Base-by-base conservation (phyloP, 345 rosid genomes). In the Carallia brachiata region DNA sequence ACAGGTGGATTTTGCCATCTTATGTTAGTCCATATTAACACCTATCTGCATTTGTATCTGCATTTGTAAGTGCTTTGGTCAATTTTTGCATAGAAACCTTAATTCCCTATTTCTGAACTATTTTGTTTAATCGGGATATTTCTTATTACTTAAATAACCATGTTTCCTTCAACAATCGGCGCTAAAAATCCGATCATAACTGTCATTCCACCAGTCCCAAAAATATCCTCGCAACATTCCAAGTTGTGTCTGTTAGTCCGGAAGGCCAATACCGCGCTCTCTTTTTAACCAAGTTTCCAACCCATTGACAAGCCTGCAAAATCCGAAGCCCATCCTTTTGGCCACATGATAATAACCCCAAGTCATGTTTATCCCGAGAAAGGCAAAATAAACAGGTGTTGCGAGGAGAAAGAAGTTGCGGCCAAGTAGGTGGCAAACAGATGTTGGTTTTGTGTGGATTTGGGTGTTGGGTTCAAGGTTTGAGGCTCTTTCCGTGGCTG, bases 401-500 rank as follows among this genome's bases (percentile, higher is more conserved):
- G 53, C 31, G 85, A 56, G 65, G 84, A 66, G 34, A 70, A 39
- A 76, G 68, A 40, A 70, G 72, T 52, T 79, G 77, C 27, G 83
- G 67, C 66, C 87, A 57, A 63, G 67, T 75, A 71, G 92, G 91
- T 70, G 61, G 81, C 16, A 70, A 69, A 44, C 82, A 81, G 75
- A 87, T 89, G 88, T 48, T 77, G 55, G 78, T 61, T 70, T 52
- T 89, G 81, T 89, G 98, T 80, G 98, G 96, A 48, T 72, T 93
- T 67, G 98, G 97, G 61, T 93, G 89, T 60, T 91, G 96, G 91
- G 75, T 88, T 31, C 97, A 93, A 70, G 98, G 98, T 0, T 88
- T 86, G 40, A 81, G 98, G 82, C 87, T 92, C 81, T 93, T 91
- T 75, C 96, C 98, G 50, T 93, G 97, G 97, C 76, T 93, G 78